A percentile compares a stretch with the other conserved stretches of the same genome.
Conservation (phyloP, 495 filamentous ascomycete genomes). For the Hypoxylon fuscum region DNA sequence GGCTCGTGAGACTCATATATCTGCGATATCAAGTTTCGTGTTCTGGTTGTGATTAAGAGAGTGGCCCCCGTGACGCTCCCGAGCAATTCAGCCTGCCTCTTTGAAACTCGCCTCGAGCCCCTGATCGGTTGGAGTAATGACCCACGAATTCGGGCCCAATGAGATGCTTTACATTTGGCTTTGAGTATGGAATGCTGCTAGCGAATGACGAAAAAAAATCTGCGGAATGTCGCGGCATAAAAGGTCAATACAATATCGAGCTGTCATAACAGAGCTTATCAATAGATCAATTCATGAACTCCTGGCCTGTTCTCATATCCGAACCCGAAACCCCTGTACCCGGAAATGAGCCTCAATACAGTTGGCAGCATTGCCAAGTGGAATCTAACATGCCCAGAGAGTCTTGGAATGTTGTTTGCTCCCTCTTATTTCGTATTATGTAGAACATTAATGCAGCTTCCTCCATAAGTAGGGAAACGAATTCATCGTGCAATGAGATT, state of each 20-base stretch:
- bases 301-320: slow-evolving; percentile 32
- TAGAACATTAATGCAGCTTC: no score
- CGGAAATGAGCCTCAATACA: slow-evolving; percentile 41
- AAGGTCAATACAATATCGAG: neutral
- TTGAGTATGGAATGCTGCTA: neutral
- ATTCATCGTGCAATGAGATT: neutral
- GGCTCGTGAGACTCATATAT: neutral
- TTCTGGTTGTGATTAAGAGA: neutral
- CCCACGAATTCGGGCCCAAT: slow-evolving; percentile 24
- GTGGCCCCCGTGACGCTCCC: no score
- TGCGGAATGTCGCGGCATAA: slow-evolving; percentile 15
- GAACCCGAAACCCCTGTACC: slow-evolving; percentile 18
- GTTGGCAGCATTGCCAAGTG: slow-evolving; percentile 16
- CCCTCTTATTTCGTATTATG: neutral
- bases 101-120: slow-evolving; percentile 25
- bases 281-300: slow-evolving; percentile 14
- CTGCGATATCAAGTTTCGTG: neutral
- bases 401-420: slow-evolving; percentile 20
- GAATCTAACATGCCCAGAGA: slow-evolving; percentile 5
- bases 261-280: neutral
- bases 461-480: neutral
- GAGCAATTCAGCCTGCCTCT: slow-evolving; percentile 11
- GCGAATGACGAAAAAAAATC: neutral
- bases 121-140: slow-evolving; percentile 17
- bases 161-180: slow-evolving; percentile 5